A percentile compares a stretch with the other conserved stretches of the same genome.
Conservation (phyloP, 2,329 filamentous ascomycete species). For the Phyllosticta citribraziliensis region DNA sequence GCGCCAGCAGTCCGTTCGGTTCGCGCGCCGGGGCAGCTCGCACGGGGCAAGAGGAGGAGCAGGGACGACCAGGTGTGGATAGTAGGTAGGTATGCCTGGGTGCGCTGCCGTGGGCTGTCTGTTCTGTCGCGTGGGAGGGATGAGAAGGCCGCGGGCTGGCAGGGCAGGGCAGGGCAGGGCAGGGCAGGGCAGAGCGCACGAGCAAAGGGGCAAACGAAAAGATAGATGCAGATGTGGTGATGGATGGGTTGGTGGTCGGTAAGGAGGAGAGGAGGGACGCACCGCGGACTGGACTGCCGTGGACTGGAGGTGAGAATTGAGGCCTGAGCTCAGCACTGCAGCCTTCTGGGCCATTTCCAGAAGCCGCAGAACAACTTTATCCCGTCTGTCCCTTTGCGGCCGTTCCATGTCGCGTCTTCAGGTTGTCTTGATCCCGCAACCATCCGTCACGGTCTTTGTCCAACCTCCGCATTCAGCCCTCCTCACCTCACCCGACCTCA, state of each 20-base stretch:
- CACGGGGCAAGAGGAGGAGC: conserved; percentile 7
- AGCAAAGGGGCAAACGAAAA: not conserved
- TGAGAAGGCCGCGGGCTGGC: conserved; percentile 4
- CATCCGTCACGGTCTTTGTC: not conserved
- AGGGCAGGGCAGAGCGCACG: conserved; percentile 1
- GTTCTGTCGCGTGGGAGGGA: not conserved
- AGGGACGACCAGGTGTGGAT: not conserved
- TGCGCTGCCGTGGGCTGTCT: not conserved
- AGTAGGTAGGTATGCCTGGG: too few species aligned
- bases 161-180: not conserved
- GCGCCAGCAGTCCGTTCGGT: conserved; percentile 9
- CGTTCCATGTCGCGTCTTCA: not conserved
- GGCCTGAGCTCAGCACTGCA: conserved; percentile 1
- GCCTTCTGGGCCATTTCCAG: conserved; percentile 8
- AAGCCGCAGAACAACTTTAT: conserved; percentile 11
- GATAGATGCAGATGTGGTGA: not conserved
- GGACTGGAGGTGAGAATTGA: not conserved
- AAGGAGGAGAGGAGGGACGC: too few species aligned
- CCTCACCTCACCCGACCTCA: too few species aligned
- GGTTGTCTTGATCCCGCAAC: not conserved
- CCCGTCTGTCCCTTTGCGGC: not conserved
- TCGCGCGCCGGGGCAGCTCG: conserved; percentile 7
- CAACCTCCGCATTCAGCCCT: not conserved
- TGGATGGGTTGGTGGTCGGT: not conserved
- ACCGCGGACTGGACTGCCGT: too few species aligned